Base-by-base conservation (phyloP, 768 basidiomycete species). In the Lentinula edodes region DNA sequence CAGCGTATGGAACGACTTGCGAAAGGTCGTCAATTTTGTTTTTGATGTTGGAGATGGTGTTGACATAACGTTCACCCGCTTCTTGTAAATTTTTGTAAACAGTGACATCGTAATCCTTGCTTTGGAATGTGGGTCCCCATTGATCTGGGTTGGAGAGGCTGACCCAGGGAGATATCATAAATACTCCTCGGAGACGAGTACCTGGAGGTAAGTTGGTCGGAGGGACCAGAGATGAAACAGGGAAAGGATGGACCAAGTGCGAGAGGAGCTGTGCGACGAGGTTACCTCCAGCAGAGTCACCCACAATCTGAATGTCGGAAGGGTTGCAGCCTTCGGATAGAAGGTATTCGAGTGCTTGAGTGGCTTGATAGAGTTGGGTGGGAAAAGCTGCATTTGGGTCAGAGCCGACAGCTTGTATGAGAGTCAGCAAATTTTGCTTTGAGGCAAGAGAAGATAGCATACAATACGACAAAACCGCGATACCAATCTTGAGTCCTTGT, bases 131-230 rank as follows among this genome's bases (percentile, higher is more conserved):
- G 54, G 41, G 32, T 67, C 66, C 10, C 67, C 64, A 8, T 62
- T 67, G 34, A 62, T 48, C 34, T 75, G 66, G 50, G 60, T 64
- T 32, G 5, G 34, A 58, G 13, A 32, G 42, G 23, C 38, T 39
- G 15, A 64, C 54, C 68, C 66, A 70, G 6, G 67, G 64, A 9
- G 78, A 79, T 64, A 78, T 73, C 58, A 78, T 65, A 58, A 70
- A 75, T 3, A 68, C 69, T 2, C 74, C 73, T 34, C 70, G 65
- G 28, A 79, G 56, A 10, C 70, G 68, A 6, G 60, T 48, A 9
- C 48, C 45, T 34, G 45, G 10, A 15, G 64, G 43, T 13, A 73
- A 65, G 2, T 62, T 52, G 16, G 76, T 39, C 32, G 61, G 64
- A 28, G 55, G 39, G n/a, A 65, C 39, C 2, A 16, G 6, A 32